Conservation (phyloP, 148 eudicot genomes). For the Euryodendron excelsum region DNA sequence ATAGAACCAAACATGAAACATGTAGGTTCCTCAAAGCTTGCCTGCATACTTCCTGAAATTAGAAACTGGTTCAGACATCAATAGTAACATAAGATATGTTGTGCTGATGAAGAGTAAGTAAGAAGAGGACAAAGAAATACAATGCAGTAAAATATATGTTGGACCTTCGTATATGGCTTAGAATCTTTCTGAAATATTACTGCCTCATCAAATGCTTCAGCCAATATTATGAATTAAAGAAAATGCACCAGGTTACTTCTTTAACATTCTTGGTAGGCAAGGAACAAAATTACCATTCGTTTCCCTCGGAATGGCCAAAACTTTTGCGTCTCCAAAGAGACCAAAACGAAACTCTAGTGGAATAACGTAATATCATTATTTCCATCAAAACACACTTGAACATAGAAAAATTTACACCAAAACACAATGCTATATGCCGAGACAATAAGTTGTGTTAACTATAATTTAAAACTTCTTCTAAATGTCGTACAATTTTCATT, state of each 20-base stretch:
- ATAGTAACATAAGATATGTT: neutral
- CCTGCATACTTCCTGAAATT: constrained; percentile 9
- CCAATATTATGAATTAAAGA: neutral
- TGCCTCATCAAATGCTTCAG: neutral
- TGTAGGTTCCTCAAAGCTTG: neutral
- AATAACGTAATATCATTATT: no score
- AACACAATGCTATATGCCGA: no score
- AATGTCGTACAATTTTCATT: no score
- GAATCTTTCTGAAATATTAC: neutral
- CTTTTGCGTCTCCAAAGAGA: no score
- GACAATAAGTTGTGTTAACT: no score
- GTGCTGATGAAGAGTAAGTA: neutral
- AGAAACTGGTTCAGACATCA: neutral
- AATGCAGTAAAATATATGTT: neutral
- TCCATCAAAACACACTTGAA: no score
- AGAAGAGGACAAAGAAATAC: neutral
- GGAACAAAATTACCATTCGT: no score
- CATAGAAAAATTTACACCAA: no score
- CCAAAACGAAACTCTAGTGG: no score
- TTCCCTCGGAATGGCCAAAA: no score
- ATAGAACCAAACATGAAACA: constrained; percentile 9
- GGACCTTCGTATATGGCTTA: neutral
- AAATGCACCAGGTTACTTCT: neutral
- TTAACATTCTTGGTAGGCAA: no score
- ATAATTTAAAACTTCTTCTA: no score